Conservation (phyloP, 2,329 filamentous ascomycete species). For the Beauveria sp. region DNA sequence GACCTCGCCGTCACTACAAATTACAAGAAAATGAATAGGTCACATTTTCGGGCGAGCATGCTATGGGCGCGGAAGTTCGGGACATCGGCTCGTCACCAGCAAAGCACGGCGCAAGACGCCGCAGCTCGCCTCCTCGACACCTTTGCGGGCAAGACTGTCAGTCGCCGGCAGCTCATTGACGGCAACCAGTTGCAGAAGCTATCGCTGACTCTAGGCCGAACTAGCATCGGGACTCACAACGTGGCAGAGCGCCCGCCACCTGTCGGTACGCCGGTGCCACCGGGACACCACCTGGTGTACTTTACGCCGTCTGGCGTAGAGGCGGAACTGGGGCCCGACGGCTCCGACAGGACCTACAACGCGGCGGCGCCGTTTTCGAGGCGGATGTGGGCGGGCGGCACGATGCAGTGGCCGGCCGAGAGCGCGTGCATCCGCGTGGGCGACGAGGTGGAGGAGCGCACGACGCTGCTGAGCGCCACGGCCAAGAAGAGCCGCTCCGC, state of each 20-base stretch:
- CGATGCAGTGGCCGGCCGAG: constrained; percentile 40
- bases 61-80: background rate
- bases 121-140: constrained; percentile 25
- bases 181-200: constrained; percentile 57
- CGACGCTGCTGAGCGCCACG: constrained; percentile 43
- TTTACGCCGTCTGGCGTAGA: constrained; percentile 53
- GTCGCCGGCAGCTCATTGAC: constrained; percentile 45
- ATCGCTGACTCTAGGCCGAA: constrained; percentile 47
- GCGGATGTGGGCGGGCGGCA: constrained; percentile 61
- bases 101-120: constrained; percentile 17
- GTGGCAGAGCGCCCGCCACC: constrained; percentile 30
- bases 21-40: background rate
- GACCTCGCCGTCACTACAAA: too few species aligned
- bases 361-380: constrained; percentile 51
- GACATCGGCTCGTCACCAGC: background rate
- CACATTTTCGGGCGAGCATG: background rate
- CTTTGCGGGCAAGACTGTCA: constrained; percentile 21
- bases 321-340: constrained; percentile 47
- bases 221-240: constrained; percentile 31
- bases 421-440: constrained; percentile 38
- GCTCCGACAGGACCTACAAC: constrained; percentile 54
- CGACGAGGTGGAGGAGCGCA: constrained; percentile 48
- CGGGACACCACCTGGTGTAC: constrained; percentile 56
- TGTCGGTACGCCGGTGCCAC: constrained; percentile 43
- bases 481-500: constrained; percentile 48